A percentile compares a stretch with the other conserved stretches of the same genome.
These are phyloP conservation scores for Eruca vesicaria DNA, from an alignment of 441 rosid species.

Conservation along the genomic window DNA sequence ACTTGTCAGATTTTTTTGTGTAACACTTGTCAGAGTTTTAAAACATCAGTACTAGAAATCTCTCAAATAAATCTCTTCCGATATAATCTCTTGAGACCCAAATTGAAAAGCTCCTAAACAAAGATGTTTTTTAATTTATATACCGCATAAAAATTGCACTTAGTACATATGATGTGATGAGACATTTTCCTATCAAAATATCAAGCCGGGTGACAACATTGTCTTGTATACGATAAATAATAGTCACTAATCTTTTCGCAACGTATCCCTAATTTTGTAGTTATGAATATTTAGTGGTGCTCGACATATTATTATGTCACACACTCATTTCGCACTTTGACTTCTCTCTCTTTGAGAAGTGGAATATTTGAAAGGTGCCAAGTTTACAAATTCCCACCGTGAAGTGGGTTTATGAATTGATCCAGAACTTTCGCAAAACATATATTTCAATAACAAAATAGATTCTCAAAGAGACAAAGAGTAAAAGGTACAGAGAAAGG, in stretches of 20 bases:
- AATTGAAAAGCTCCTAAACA: not conserved
- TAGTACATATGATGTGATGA: not conserved
- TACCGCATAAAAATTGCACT: not conserved
- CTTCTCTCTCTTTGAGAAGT: not conserved
- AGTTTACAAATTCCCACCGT: conserved; percentile 6
- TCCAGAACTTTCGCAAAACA: not conserved
- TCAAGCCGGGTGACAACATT: not conserved
- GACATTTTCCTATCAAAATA: not conserved
- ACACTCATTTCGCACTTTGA: conserved; percentile 3
- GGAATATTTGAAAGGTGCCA: not conserved
- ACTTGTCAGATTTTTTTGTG: too few relatives aligned
- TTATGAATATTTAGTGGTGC: not conserved
- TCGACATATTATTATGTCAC: not conserved
- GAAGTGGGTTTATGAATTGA: not conserved
- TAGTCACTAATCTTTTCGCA: not conserved
- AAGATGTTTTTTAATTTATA: not conserved
- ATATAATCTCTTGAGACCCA: not conserved
- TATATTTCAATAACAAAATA: conserved; percentile 2
- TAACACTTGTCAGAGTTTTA: not conserved
- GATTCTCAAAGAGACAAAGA: not conserved
- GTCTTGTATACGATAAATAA: not conserved
- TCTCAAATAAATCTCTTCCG: not conserved
- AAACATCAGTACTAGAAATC: not conserved
- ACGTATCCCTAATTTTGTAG: not conserved
- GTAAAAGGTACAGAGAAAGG: conserved; percentile 10